These are phyloP conservation scores for Leccinum fallax DNA, from an alignment of 1,284 basidiomycete species.

Conservation along the genomic window DNA sequence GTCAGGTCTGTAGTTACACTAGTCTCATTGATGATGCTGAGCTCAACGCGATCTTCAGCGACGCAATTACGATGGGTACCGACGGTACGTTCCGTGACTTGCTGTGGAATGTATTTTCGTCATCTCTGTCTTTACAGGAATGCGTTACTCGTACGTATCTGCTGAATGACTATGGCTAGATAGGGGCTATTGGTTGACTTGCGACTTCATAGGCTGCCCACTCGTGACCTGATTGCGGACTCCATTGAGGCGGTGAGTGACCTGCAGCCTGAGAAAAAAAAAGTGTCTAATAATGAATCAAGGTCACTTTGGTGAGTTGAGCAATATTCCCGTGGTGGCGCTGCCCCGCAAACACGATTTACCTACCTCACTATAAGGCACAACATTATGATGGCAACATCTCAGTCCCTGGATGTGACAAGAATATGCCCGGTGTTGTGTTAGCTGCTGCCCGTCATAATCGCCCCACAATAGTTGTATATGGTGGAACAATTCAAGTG, in stretches of 20 bases:
- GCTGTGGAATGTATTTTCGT: background rate
- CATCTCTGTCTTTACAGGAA: slow-evolving; percentile 47
- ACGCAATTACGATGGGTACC: slow-evolving; percentile 84
- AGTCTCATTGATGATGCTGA: slow-evolving; percentile 2
- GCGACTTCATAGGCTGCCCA: slow-evolving; percentile 64
- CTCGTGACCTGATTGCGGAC: slow-evolving; percentile 89
- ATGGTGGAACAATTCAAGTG: slow-evolving; percentile 82
- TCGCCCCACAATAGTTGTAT: slow-evolving; percentile 83
- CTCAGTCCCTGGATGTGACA: slow-evolving; percentile 84
- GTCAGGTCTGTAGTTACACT: slow-evolving; percentile 55
- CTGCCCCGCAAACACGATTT: background rate
- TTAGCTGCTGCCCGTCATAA: slow-evolving; percentile 86
- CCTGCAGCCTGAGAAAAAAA: background rate
- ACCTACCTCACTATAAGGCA: slow-evolving; percentile 46
- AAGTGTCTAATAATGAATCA: slow-evolving; percentile 8
- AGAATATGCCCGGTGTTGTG: slow-evolving; percentile 91
- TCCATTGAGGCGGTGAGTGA: slow-evolving; percentile 79
- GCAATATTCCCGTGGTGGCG: background rate
- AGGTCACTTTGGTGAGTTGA: slow-evolving; percentile 66
- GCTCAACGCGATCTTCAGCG: slow-evolving; percentile 42
- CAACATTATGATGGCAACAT: slow-evolving; percentile 91
- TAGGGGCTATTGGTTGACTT: slow-evolving; percentile 1
- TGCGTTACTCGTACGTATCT: slow-evolving; percentile 72
- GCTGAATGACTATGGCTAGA: background rate
- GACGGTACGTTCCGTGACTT: slow-evolving; percentile 53